Base-by-base conservation (phyloP, 495 filamentous ascomycete genomes). In the Apodospora peruviana region DNA sequence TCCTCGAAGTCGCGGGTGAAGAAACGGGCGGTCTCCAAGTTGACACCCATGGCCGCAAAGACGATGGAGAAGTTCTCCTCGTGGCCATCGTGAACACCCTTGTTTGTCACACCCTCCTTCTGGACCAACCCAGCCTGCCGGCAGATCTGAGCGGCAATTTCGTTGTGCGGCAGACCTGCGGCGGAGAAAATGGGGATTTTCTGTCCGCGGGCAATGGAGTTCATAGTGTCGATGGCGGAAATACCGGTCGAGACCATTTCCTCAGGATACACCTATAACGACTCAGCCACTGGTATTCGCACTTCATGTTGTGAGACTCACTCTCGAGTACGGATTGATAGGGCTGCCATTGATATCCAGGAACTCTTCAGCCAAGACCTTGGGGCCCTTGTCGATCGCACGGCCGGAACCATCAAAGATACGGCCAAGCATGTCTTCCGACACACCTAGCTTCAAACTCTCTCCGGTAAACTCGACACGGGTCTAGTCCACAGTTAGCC, bases 171-270 rank as follows among this genome's bases (percentile, higher is more conserved):
- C 45, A 99, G 78, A 90, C 94, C 94, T 45, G 94, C 84, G 40
- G 94, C 90, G 5, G 94, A 97, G 83, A 99, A 99, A 63, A 99
- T 99, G 47, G 94, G 94, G 54, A 99, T 99, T 78, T 99, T 99
- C 71, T 99, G 94, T 50, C 94, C 94, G 77, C 94, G 90, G 55
- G 94, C 93, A 68, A 99, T 91, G 51, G 94, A 97, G 81, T 99
- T 99, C 94, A 99, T 99, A 36, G 91, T 96, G 68, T 99, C 94
- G 61, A 99, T 99, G 61, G 94, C 91, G 48, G 90, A 96, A 66
- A 99, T 99, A 81, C 94, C 94, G 47, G 94, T 99, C 9, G 91
- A 90, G 60, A 99, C 97, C 90, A 99, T 99, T 72, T 99, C 94
- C 75, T 97, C 91, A 66, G 94, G 94, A 65, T 99, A 99, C 38